Conservation (phyloP, 2,329 filamentous ascomycete species). For the Hawksworthiomyces lignivorus region DNA sequence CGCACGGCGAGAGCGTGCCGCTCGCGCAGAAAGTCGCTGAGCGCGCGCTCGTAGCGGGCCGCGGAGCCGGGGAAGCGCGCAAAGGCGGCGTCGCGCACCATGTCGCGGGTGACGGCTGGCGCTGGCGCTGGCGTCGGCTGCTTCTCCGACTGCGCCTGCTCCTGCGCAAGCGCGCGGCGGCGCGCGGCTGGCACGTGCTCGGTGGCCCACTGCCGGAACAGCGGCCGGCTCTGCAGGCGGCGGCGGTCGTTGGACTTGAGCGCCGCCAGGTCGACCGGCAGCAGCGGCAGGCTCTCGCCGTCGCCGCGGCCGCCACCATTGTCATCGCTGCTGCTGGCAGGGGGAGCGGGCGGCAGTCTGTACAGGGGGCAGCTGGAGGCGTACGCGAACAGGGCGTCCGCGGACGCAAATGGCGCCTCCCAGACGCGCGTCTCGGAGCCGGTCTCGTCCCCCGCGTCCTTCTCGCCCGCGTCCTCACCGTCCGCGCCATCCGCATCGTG, state of each 20-base stretch:
- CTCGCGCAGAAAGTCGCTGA: slow-evolving; percentile 33
- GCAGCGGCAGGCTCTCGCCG: too few species aligned
- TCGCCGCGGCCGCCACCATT: slow-evolving; percentile 9
- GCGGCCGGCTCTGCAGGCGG: slow-evolving; percentile 44
- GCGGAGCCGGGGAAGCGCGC: slow-evolving; percentile 36
- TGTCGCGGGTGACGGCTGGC: slow-evolving; percentile 27
- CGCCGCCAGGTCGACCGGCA: slow-evolving; percentile 5
- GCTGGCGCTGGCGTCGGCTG: background rate
- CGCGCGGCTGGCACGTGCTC: slow-evolving; percentile 58
- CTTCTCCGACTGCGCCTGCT: slow-evolving; percentile 19
- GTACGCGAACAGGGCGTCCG: slow-evolving; percentile 56
- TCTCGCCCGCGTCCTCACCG: slow-evolving; percentile 18
- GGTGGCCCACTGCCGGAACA: slow-evolving; percentile 54
- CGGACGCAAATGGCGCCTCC: slow-evolving; percentile 44
- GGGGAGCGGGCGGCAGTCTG: slow-evolving; percentile 27
- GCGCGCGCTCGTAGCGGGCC: slow-evolving; percentile 34
- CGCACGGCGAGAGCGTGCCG: slow-evolving; percentile 35
- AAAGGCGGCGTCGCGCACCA: slow-evolving; percentile 47
- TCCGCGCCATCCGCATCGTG: slow-evolving; percentile 22
- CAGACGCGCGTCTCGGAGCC: slow-evolving; percentile 33
- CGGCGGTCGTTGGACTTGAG: slow-evolving; percentile 47
- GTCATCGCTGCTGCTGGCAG: slow-evolving; percentile 19
- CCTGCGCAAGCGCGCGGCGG: slow-evolving; percentile 18
- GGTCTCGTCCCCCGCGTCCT: slow-evolving; percentile 4
- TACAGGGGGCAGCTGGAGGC: slow-evolving; percentile 52